phyloP scores from a whole-genome alignment of 192 early-diverging fungal species.

The Backusella sp. region DNA sequence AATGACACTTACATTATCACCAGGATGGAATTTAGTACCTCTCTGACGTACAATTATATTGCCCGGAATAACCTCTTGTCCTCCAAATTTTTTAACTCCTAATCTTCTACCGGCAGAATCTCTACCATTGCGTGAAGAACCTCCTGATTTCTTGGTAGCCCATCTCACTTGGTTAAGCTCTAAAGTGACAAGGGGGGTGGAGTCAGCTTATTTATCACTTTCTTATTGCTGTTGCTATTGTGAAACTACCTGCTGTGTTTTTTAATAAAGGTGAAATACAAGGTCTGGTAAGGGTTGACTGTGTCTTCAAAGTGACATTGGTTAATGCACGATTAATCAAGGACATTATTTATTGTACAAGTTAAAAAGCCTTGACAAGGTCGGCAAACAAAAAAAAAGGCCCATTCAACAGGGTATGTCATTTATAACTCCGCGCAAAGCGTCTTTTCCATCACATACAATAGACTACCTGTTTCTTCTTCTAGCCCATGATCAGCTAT shows the following conservation, averaged over 20 bases:
- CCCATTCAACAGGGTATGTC: not conserved
- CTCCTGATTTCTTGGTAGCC: slow-evolving; percentile 75
- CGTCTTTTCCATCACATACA: too few species aligned
- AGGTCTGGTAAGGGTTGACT: not conserved
- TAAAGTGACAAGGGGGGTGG: not conserved
- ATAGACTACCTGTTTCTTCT: too few species aligned
- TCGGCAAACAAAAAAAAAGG: not conserved
- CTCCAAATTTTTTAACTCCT: slow-evolving; percentile 74
- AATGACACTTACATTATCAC: slow-evolving; percentile 60
- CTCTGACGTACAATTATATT: slow-evolving; percentile 81
- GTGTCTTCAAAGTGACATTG: not conserved
- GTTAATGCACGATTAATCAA: slow-evolving; percentile 1
- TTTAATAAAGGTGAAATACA: not conserved
- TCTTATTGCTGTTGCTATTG: not conserved
- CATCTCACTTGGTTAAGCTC: slow-evolving; percentile 57
- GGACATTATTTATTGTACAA: not conserved
- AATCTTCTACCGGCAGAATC: slow-evolving; percentile 77
- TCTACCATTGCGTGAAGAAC: slow-evolving; percentile 74
- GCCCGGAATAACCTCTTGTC: slow-evolving; percentile 68
- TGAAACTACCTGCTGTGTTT: not conserved
- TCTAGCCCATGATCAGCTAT: too few species aligned
- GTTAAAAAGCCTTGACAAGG: not conserved
- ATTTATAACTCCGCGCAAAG: not conserved
- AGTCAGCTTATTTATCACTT: not conserved
- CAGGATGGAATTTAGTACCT: slow-evolving; percentile 75